Evolutionary conservation across 2,329 filamentous ascomycete species (phyloP), one percentile per base, ranked within the genome.

Genomic region (Celoporthe dispersa): DNA sequence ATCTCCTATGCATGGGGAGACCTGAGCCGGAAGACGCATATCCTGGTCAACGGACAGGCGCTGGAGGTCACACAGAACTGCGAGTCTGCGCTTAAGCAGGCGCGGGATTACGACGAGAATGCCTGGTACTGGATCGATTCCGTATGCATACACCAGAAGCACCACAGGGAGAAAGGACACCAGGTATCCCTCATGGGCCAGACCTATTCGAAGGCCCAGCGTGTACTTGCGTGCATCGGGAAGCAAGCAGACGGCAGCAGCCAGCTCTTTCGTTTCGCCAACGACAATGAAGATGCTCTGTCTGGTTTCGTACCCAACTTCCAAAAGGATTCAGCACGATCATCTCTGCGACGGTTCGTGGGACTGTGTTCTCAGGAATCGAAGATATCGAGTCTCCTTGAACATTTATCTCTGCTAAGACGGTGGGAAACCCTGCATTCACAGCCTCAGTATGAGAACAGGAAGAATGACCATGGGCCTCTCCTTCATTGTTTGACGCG

Each of bases 91-190:
- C 33, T 60, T 0, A 60, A 9, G 31, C 57, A 60, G 33, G 31
- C 57, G 16, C 12, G 16, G 31, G 16, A 9, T 25, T 11, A 60
- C 57, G 28, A 60, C 19, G 11, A 37, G 6, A 4, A 37, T 3
- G 19, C 31, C 57, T 60, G 33, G 57, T 60, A 60, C 57, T 60
- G 33, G 57, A 60, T 60, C 8, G 57, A 60, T 19, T 60, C 31
- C 1, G 4, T 60, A 3, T 60, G 57, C 31, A 60, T 60, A 35
- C 19, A 60, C 4, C 57, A 60, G 9, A 12, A 11, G 7, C 2
- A 19, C 5, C 2, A 8, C 19, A 35, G 11, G 8, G 57, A 60
- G 33, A 60, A 60, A 14, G 33, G 31, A 14, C 57, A 33, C 12
- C 57, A 60, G 16, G 57, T 37, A 3, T 37, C 16, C 31, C 31